Conservation (phyloP, 2,329 filamentous ascomycete genomes). For the Pseudogymnoascus sp. region DNA sequence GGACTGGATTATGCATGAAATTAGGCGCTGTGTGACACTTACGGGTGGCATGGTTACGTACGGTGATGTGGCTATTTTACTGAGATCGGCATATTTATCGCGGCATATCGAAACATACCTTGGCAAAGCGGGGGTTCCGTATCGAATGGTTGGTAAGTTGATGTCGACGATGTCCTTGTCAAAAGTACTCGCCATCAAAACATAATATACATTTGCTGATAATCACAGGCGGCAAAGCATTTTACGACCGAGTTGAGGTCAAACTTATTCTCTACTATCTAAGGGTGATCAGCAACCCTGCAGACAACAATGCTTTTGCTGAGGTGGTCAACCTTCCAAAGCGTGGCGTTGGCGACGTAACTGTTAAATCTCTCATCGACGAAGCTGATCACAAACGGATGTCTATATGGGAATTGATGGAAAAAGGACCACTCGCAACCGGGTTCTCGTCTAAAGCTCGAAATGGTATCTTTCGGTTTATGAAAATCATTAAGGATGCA, state of each 20-base stretch:
- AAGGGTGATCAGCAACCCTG: slow-evolving; percentile 72
- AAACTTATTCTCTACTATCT: slow-evolving; percentile 84
- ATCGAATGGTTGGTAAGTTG: slow-evolving; percentile 72
- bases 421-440: slow-evolving; percentile 40
- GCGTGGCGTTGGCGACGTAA: slow-evolving; percentile 71
- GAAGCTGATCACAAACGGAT: slow-evolving; percentile 64
- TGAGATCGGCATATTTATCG: slow-evolving; percentile 78
- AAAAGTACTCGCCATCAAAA: not conserved
- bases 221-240: slow-evolving; percentile 58
- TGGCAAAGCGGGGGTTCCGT: slow-evolving; percentile 73
- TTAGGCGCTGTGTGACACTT: slow-evolving; percentile 61
- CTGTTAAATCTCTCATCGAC: slow-evolving; percentile 63
- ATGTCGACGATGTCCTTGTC: not conserved
- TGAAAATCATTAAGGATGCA: slow-evolving; percentile 50
- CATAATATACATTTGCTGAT: slow-evolving; percentile 13
- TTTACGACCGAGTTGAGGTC: slow-evolving; percentile 87
- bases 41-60: slow-evolving; percentile 65
- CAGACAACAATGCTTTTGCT: slow-evolving; percentile 78
- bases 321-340: slow-evolving; percentile 79
- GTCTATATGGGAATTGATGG: slow-evolving; percentile 70
- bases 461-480: slow-evolving; percentile 49
- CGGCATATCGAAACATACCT: slow-evolving; percentile 78
- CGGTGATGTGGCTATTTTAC: slow-evolving; percentile 75
- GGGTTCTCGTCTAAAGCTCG: slow-evolving; percentile 47
- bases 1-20: slow-evolving; percentile 80